Percentiles rank a stretch among this genome's conserved stretches.
These are phyloP conservation scores for Tanacetum coccineum DNA, from an alignment of 129 eudicot species.

Conservation along the genomic window DNA sequence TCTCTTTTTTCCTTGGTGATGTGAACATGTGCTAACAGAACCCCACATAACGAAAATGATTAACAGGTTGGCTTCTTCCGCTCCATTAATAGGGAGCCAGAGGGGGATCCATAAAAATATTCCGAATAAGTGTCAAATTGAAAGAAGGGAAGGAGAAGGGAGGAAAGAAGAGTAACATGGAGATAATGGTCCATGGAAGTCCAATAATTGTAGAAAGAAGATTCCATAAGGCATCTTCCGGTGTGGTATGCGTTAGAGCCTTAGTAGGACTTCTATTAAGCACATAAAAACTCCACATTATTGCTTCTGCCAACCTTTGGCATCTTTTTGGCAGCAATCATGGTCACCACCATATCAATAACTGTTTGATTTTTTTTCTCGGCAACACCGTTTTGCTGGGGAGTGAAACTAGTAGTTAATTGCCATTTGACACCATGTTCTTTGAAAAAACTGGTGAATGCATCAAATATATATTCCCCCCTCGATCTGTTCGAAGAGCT, in stretches of 20 bases:
- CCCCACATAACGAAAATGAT: not conserved
- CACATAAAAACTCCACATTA: not conserved
- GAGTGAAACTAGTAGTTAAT: not conserved
- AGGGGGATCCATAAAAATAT: too few relatives aligned
- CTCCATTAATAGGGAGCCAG: too few relatives aligned
- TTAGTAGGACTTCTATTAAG: constrained; percentile 1
- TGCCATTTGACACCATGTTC: not conserved
- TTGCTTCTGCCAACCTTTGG: not conserved
- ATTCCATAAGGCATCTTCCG: constrained; percentile 2
- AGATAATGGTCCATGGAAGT: too few relatives aligned
- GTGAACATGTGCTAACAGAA: too few relatives aligned
- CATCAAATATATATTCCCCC: not conserved
- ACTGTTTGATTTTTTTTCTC: not conserved
- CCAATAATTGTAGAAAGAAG: too few relatives aligned
- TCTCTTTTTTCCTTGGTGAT: not conserved
- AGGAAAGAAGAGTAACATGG: too few relatives aligned
- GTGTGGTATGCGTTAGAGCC: not conserved
- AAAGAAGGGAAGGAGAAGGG: too few relatives aligned
- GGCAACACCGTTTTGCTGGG: not conserved
- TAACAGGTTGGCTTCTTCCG: not conserved
- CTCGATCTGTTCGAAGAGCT: not conserved
- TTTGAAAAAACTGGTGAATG: not conserved
- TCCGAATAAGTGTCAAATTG: too few relatives aligned
- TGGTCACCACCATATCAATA: not conserved
- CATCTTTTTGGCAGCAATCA: not conserved